These are phyloP conservation scores for Colletotrichum theobromicola DNA, from an alignment of 2,329 filamentous ascomycete genomes.

Conservation along the genomic window DNA sequence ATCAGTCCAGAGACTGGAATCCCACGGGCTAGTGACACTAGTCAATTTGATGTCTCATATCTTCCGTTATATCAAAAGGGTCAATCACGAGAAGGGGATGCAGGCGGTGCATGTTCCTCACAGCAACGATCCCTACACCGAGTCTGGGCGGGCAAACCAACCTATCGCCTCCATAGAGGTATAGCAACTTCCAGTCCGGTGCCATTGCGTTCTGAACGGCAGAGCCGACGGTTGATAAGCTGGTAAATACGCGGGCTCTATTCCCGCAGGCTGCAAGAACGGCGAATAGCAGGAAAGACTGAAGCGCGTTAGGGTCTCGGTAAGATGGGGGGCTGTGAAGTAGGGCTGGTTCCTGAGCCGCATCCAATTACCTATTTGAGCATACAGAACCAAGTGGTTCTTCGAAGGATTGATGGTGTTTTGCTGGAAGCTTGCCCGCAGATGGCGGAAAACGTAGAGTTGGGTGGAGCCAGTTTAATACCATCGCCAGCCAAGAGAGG, in stretches of 20 bases:
- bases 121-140: background rate
- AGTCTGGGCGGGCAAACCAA: conserved; percentile 29
- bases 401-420: background rate
- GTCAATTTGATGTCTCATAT: background rate
- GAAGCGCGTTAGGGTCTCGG: background rate
- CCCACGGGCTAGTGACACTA: conserved; percentile 57
- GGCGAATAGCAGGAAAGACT: background rate
- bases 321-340: background rate
- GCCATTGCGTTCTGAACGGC: background rate
- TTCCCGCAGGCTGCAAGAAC: background rate
- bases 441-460: background rate
- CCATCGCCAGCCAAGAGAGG: background rate
- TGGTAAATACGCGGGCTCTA: background rate
- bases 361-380: background rate
- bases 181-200: conserved; percentile 23
- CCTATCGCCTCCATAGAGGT: conserved; percentile 47
- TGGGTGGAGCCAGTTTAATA: background rate
- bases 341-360: background rate
- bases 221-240: background rate
- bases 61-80: background rate
- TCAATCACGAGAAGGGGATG: background rate
- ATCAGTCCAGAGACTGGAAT: conserved; percentile 65
- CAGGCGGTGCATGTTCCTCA: background rate
- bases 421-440: background rate
- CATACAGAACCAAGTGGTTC: background rate